These are phyloP conservation scores for Aspergillus taichungensis DNA, from an alignment of 495 filamentous ascomycete genomes.

Conservation along the genomic window DNA sequence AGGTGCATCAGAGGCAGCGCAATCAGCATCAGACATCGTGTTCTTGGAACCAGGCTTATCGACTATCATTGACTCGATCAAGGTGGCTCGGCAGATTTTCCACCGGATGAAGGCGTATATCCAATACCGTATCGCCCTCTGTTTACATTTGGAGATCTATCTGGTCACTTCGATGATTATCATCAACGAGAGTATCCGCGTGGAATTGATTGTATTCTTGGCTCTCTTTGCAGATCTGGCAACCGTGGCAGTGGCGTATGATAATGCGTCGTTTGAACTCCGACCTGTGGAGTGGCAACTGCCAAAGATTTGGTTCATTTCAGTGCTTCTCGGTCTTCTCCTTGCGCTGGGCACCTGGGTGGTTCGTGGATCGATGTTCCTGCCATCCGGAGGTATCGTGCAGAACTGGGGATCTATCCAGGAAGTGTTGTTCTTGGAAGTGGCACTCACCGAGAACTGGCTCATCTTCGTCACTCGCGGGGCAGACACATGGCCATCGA, in stretches of 20 bases:
- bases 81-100: slow-evolving; percentile 68
- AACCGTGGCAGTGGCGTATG: slow-evolving; percentile 66
- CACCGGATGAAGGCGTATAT: slow-evolving; percentile 76
- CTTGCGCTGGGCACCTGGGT: slow-evolving; percentile 63
- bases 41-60: slow-evolving; percentile 67
- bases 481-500: slow-evolving; percentile 55
- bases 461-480: slow-evolving; percentile 69
- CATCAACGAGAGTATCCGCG: slow-evolving; percentile 59
- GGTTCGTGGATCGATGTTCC: slow-evolving; percentile 54
- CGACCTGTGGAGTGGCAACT: slow-evolving; percentile 70
- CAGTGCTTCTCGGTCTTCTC: slow-evolving; percentile 51
- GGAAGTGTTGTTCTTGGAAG: slow-evolving; percentile 62
- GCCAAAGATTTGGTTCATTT: slow-evolving; percentile 71
- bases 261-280: slow-evolving; percentile 60
- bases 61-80: slow-evolving; percentile 67
- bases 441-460: slow-evolving; percentile 69
- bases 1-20: slow-evolving; percentile 64
- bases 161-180: slow-evolving; percentile 67
- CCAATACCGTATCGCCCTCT: slow-evolving; percentile 69
- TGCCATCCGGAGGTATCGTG: slow-evolving; percentile 58
- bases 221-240: slow-evolving; percentile 68
- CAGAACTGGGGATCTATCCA: slow-evolving; percentile 62
- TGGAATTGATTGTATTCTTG: slow-evolving; percentile 62
- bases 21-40: slow-evolving; percentile 67
- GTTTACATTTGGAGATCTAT: slow-evolving; percentile 65